Conservation (phyloP, 2,329 filamentous ascomycete species). For the Didymella segeticola region DNA sequence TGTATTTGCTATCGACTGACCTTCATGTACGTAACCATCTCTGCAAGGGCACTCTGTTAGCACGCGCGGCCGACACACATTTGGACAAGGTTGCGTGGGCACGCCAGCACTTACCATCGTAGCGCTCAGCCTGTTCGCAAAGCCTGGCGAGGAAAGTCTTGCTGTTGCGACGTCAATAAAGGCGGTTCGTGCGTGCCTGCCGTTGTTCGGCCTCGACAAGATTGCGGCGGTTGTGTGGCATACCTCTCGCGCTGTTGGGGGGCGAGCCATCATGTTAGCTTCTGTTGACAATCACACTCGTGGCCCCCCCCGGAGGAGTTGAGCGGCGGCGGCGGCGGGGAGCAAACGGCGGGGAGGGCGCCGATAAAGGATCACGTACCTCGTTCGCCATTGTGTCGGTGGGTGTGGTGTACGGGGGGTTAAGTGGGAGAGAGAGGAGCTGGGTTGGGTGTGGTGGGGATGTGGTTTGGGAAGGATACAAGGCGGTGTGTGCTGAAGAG, state of each 20-base stretch:
- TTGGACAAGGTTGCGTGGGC: too few relatives aligned
- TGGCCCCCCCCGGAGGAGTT: constrained; percentile 35
- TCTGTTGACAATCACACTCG: constrained; percentile 42
- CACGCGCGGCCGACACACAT: constrained; percentile 28
- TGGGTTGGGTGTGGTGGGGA: constrained; percentile 33
- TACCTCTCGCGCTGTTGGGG: constrained; percentile 58
- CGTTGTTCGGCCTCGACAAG: constrained; percentile 11
- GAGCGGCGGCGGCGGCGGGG: constrained; percentile 50
- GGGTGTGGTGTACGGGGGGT: constrained; percentile 25
- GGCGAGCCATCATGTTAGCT: constrained; percentile 48
- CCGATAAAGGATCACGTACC: constrained; percentile 58
- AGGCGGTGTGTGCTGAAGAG: constrained; percentile 29
- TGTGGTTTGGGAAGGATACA: constrained; percentile 35
- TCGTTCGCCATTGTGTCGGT: constrained; percentile 65
- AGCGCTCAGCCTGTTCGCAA: constrained; percentile 99
- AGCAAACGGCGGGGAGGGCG: constrained; percentile 45
- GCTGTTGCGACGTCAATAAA: constrained; percentile 45
- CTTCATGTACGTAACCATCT: constrained; percentile 99
- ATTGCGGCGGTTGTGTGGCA: too few relatives aligned
- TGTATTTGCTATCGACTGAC: constrained; percentile 53
- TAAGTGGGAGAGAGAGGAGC: constrained; percentile 19
- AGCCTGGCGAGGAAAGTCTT: constrained; percentile 99
- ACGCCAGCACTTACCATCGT: constrained; percentile 75
- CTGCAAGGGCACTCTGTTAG: constrained; percentile 54
- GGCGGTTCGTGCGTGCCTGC: too few relatives aligned